Base-by-base conservation (phyloP, 208 protist genomes). In the Naegleria gruberi region DNA sequence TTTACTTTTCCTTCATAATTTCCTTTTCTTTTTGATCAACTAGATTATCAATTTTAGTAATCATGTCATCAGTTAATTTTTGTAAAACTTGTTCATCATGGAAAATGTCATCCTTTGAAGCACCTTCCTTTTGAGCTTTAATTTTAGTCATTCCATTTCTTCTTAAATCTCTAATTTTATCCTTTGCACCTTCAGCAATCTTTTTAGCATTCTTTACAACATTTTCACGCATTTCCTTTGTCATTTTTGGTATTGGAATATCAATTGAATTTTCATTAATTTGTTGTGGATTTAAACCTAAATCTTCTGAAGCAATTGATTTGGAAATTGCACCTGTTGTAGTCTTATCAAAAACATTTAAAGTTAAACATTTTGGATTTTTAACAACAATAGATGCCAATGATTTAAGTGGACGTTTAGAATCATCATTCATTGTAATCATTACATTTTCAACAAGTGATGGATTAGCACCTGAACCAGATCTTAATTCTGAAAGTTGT, bases 221-320 rank as follows among this genome's bases (percentile, higher is more conserved):
- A 55, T 30, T 87, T 45, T 87, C 83, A 55, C 83, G 83, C 19
- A 87, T 55, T 55, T 87, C 83, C n/a, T 55, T 87, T 46, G 83
- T 87, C 41, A 87, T 45, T 30, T 87, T 87, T 45, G 83, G 83
- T 41, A 87, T 37, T 45, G 83, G 83, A 30, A 87, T 41, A 41
- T 87, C 43, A 55, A 87, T 87, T 51, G 42, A 30, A 45, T 55
- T 87, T 30, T 46, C 83, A 77, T 77, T 77, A 30, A 55, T 87
- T 55, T 46, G n/a, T 87, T 87, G 83, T 41, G 83, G 83, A 87
- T 87, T 87, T n/a, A 87, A 87, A 41, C 83, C 83, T 4, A 87
- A 40, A 10, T 87, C 30, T 87, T 45, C 83, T 26, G 19, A 19
- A 44, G 7, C 12, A 34, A 87, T 55, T 5, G 43, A 26, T 41